Percentiles rank a stretch among this genome's conserved stretches.
Conservation (phyloP, 1,139 yeast genomes). For the Hansenula lynferdii region DNA sequence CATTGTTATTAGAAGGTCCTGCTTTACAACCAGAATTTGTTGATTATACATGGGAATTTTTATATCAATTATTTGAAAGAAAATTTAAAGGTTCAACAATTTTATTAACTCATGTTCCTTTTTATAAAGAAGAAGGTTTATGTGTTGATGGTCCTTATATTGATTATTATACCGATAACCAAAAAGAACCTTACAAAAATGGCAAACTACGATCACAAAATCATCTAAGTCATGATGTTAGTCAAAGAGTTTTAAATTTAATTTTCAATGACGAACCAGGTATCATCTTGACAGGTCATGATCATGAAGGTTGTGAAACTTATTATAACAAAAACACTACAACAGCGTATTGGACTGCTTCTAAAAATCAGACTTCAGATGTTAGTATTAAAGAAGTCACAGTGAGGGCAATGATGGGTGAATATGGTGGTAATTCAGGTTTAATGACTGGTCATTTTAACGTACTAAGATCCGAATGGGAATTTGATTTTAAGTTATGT, state of each 20-base stretch:
- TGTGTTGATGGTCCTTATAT: conserved; percentile 85
- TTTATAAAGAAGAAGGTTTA: conserved; percentile 72
- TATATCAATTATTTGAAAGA: conserved; percentile 47
- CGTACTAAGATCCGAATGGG: conserved; percentile 40
- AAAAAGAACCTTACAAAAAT: conserved; percentile 59
- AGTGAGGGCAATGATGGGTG: conserved; percentile 95
- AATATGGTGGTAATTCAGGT: conserved; percentile 86
- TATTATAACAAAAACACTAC: conserved; percentile 44
- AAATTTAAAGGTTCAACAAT: conserved; percentile 76
- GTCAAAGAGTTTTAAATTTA: conserved; percentile 62
- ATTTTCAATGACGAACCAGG: conserved; percentile 71
- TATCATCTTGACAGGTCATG: conserved; percentile 88
- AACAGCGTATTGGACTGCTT: conserved; percentile 53
- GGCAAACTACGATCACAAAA: conserved; percentile 82
- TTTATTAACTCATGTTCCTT: conserved; percentile 84
- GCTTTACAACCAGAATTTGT: conserved; percentile 70
- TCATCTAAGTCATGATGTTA: conserved; percentile 63
- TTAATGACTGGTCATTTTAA: conserved; percentile 67
- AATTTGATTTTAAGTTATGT: conserved; percentile 68
- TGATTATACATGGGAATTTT: conserved; percentile 65
- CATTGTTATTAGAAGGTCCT: conserved; percentile 87
- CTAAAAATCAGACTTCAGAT: conserved; percentile 32
- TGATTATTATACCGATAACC: conserved; percentile 53
- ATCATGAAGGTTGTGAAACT: conserved; percentile 89
- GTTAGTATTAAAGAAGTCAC: conserved; percentile 64